A percentile compares a stretch with the other conserved stretches of the same genome.
phyloP scores from a whole-genome alignment of 805 yeast species.

The Lachancea meyersii region DNA sequence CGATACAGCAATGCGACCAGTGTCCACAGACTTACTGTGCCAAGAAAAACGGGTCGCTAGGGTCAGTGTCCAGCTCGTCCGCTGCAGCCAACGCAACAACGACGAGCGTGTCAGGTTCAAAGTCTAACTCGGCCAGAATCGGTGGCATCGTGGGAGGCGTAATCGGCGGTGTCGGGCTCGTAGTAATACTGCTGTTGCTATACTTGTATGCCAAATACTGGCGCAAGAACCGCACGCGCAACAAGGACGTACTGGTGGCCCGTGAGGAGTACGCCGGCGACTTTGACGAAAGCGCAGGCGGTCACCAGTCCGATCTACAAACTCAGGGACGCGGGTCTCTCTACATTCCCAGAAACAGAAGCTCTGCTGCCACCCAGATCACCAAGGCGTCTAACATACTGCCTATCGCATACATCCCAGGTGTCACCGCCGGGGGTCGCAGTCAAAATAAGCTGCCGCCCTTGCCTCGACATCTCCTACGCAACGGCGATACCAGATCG shows the following conservation, averaged over 20 bases:
- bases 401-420: slow-evolving; percentile 92
- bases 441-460: slow-evolving; percentile 5
- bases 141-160: slow-evolving; percentile 70
- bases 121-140: slow-evolving; percentile 31
- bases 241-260: slow-evolving; percentile 21
- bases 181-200: slow-evolving; percentile 31
- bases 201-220: slow-evolving; percentile 40
- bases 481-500: slow-evolving; percentile 24
- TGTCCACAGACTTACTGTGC: slow-evolving; percentile 55
- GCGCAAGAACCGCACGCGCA: slow-evolving; percentile 29
- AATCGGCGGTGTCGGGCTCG: slow-evolving; percentile 37
- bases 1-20: slow-evolving; percentile 48
- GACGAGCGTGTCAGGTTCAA: slow-evolving; percentile 4
- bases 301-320: not conserved
- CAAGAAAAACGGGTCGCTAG: slow-evolving; percentile 14
- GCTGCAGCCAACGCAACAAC: not conserved
- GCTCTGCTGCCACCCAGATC: slow-evolving; percentile 55
- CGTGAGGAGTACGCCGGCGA: slow-evolving; percentile 24
- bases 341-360: slow-evolving; percentile 21
- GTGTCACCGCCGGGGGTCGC: slow-evolving; percentile 58
- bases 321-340: not conserved
- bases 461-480: slow-evolving; percentile 21
- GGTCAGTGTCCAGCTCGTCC: not conserved
- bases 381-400: slow-evolving; percentile 82
- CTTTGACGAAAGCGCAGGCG: slow-evolving; percentile 12